A percentile compares a stretch with the other conserved stretches of the same genome.
Conservation (phyloP, 1,284 basidiomycete species). For the Ceratobasidium sp. region DNA sequence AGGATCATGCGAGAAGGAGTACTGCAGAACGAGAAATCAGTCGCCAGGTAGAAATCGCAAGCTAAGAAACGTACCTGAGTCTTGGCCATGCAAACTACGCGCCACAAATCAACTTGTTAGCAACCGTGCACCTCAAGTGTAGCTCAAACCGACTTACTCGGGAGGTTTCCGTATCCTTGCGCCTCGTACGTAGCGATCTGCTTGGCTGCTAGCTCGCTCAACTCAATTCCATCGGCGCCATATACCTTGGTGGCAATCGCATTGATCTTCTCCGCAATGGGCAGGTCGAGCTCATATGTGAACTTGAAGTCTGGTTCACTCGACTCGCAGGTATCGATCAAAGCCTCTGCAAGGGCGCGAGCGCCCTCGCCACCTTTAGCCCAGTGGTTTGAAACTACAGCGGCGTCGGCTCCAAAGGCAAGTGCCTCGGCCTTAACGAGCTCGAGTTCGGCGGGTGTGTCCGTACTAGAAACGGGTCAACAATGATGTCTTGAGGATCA, state of each 20-base stretch:
- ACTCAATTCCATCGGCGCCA: conserved; percentile 88
- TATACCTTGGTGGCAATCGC: conserved; percentile 92
- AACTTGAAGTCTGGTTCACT: conserved; percentile 88
- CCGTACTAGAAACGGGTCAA: conserved; percentile 69
- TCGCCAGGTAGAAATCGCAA: not conserved
- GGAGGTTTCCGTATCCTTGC: conserved; percentile 86
- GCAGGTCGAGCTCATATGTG: conserved; percentile 87
- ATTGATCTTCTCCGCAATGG: conserved; percentile 89
- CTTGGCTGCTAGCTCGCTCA: conserved; percentile 84
- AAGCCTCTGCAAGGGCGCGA: conserved; percentile 86
- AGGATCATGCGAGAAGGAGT: conserved; percentile 96
- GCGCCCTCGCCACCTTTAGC: conserved; percentile 93
- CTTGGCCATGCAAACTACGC: conserved; percentile 95
- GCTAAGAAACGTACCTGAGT: conserved; percentile 61
- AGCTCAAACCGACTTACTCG: conserved; percentile 70
- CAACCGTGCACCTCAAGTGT: conserved; percentile 48
- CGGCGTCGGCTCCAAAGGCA: conserved; percentile 92
- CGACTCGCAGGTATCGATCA: conserved; percentile 83
- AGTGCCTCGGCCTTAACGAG: conserved; percentile 87
- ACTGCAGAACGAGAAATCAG: conserved; percentile 63
- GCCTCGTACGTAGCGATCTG: conserved; percentile 94
- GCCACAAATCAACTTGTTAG: conserved; percentile 52
- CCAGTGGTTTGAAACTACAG: conserved; percentile 97
- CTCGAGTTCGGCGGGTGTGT: conserved; percentile 91
- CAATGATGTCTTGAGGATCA: conserved; percentile 24